Conservation (phyloP, 2,329 filamentous ascomycete species). For the Fusarium fracticaudum region DNA sequence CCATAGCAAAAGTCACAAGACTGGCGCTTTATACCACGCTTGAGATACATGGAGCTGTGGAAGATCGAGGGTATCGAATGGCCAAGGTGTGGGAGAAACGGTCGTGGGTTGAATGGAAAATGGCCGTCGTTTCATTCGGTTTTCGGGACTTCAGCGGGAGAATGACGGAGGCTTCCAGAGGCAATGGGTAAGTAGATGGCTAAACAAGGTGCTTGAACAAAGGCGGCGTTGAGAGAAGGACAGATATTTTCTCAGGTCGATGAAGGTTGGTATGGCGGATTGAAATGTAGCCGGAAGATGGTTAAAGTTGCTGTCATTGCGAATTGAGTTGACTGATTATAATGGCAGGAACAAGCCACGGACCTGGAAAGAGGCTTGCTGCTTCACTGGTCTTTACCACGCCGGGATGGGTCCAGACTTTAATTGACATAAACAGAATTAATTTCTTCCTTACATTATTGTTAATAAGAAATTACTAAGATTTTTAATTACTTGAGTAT, state of each 20-base stretch:
- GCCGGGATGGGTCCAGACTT: not conserved
- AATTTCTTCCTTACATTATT: not conserved
- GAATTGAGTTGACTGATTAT: too few species aligned
- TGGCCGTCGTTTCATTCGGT: not conserved
- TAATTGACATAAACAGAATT: not conserved
- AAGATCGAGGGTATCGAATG: not conserved
- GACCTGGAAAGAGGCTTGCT: too few species aligned
- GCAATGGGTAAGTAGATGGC: not conserved
- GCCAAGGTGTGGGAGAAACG: not conserved
- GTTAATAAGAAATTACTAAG: rapidly evolving
- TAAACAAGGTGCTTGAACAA: not conserved
- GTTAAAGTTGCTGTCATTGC: too few species aligned
- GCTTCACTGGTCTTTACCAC: too few species aligned
- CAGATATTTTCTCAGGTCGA: not conserved
- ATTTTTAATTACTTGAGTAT: not conserved
- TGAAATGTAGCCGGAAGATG: too few species aligned
- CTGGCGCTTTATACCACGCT: not conserved
- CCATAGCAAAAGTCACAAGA: not conserved
- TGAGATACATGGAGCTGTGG: not conserved
- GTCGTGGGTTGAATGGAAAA: not conserved
- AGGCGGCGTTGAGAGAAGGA: not conserved
- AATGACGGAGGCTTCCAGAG: not conserved
- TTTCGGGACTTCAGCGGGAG: not conserved
- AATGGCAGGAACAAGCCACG: too few species aligned
- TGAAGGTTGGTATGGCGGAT: not conserved